These are phyloP conservation scores for Toxoplasma gondii DNA, from an alignment of 169 alveolate species.

Conservation along the genomic window DNA sequence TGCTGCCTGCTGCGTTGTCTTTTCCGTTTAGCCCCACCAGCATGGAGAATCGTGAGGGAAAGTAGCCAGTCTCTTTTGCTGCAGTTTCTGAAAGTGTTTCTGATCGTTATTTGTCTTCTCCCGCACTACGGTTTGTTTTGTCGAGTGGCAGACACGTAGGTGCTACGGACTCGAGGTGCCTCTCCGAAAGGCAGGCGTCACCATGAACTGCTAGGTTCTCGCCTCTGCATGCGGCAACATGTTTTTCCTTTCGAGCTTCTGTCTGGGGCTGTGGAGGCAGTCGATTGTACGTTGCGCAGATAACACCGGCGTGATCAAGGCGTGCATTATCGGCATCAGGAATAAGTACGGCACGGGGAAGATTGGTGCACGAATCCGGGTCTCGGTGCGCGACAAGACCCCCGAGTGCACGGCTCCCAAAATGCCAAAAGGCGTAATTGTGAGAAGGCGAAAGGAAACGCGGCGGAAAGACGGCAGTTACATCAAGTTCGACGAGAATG, in stretches of 20 bases:
- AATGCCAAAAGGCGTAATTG: constrained; percentile 76
- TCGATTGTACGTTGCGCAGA: constrained; percentile 78
- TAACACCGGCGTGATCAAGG: constrained; percentile 76
- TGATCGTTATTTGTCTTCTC: too few species aligned
- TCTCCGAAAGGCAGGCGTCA: too few species aligned
- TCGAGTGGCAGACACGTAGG: too few species aligned
- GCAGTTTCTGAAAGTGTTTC: too few species aligned
- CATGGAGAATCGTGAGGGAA: too few species aligned
- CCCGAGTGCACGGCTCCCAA: constrained; percentile 65
- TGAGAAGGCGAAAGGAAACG: constrained; percentile 69
- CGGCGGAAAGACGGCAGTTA: constrained; percentile 74
- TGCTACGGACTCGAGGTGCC: too few species aligned
- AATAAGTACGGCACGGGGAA: constrained; percentile 73
- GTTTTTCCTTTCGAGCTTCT: constrained; percentile 42
- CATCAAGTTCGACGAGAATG: constrained; percentile 76
- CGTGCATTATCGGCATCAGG: constrained; percentile 76
- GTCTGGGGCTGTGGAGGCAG: constrained; percentile 76
- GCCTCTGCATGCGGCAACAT: neutral
- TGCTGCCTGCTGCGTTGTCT: too few species aligned
- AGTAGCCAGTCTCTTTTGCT: too few species aligned
- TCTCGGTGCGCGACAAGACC: constrained; percentile 70
- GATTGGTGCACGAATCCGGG: constrained; percentile 74
- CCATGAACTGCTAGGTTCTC: neutral
- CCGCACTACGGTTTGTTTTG: too few species aligned
- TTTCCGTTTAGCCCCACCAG: too few species aligned